phyloP scores from a whole-genome alignment of 148 eudicot species.

The Gaultheria prostrata region DNA sequence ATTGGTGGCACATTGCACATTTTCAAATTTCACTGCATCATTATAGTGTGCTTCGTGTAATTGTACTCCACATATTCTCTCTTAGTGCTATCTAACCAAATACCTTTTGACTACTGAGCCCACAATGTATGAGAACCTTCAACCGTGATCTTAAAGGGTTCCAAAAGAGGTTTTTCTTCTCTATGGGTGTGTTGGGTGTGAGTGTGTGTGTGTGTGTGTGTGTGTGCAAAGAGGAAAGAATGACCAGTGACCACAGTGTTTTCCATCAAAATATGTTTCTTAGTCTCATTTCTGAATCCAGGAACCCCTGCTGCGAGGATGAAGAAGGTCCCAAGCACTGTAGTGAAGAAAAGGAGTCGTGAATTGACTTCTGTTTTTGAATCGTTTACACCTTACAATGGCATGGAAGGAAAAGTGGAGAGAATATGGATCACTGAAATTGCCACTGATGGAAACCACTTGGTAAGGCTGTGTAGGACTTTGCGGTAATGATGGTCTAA shows the following conservation, averaged over 20 bases:
- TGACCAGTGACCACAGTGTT: neutral
- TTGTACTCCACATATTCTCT: neutral
- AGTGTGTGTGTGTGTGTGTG: neutral
- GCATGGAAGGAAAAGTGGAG: slow-evolving; percentile 81
- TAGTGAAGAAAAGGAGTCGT: slow-evolving; percentile 91
- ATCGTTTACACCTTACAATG: slow-evolving; percentile 81
- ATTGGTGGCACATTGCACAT: neutral
- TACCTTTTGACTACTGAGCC: neutral
- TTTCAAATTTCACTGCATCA: neutral
- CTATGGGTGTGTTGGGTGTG: neutral
- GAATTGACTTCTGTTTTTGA: slow-evolving; percentile 85
- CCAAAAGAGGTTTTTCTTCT: neutral
- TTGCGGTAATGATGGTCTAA: neutral
- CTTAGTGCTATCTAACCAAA: neutral
- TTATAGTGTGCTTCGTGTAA: neutral
- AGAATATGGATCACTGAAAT: slow-evolving; percentile 90
- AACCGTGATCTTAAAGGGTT: neutral
- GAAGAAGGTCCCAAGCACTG: slow-evolving; percentile 87
- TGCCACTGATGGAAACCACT: slow-evolving; percentile 84
- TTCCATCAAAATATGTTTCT: neutral
- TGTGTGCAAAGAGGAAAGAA: neutral
- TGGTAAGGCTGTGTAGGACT: slow-evolving; percentile 44
- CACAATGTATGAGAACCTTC: neutral
- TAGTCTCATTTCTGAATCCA: slow-evolving; percentile 23
- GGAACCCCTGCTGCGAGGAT: slow-evolving; percentile 99